These are phyloP conservation scores for Alternaria sp. DNA, from an alignment of 2,329 filamentous ascomycete species.

Conservation along the genomic window DNA sequence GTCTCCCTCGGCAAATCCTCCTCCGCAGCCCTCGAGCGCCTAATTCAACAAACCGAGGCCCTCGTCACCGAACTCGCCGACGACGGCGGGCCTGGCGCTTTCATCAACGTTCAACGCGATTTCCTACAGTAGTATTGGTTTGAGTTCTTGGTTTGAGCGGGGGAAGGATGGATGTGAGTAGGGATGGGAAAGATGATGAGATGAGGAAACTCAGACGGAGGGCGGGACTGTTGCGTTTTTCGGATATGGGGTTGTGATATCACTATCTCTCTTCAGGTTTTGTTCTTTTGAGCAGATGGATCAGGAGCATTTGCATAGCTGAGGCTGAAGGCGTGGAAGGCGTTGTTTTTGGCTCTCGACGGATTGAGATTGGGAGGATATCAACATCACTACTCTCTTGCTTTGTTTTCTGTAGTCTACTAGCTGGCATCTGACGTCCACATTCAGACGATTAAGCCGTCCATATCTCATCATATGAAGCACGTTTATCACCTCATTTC, in stretches of 20 bases:
- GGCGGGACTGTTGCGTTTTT: background rate
- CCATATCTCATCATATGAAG: background rate
- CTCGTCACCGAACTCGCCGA: slow-evolving; percentile 82
- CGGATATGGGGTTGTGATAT: background rate
- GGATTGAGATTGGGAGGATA: background rate
- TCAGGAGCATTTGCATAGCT: no score
- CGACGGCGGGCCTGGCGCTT: slow-evolving; percentile 80
- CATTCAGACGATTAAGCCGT: no score
- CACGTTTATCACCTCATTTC: no score
- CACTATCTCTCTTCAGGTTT: background rate
- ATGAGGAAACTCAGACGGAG: background rate
- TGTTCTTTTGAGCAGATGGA: no score
- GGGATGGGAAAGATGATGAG: background rate
- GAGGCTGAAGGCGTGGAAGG: no score
- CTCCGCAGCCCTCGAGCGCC: slow-evolving; percentile 79
- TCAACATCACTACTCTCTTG: slow-evolving; percentile 1
- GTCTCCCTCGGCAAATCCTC: slow-evolving; percentile 91
- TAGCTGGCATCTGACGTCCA: no score
- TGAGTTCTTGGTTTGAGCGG: background rate
- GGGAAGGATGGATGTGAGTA: no score
- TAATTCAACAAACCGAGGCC: slow-evolving; percentile 86
- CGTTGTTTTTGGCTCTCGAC: no score
- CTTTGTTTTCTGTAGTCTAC: background rate
- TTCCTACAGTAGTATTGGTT: slow-evolving; percentile 36
- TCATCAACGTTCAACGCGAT: slow-evolving; percentile 69